phyloP scores from a whole-genome alignment of 1,284 basidiomycete species.

The Fomitopsis schrenkii region DNA sequence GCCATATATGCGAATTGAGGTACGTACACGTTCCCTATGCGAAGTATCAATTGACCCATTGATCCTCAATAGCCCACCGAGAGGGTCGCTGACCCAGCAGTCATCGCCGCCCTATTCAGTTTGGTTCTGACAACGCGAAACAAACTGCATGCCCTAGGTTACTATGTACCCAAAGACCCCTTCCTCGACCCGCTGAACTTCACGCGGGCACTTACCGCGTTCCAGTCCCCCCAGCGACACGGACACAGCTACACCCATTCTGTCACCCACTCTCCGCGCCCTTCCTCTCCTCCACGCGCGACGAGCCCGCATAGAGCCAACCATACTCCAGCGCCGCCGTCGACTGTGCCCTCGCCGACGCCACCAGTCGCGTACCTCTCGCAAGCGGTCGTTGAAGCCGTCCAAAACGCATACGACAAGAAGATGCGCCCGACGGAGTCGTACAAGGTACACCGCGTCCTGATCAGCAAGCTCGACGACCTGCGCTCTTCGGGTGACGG shows the following conservation, averaged over 20 bases:
- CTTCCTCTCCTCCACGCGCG: constrained; percentile 9
- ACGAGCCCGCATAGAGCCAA: constrained; percentile 13
- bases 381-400: constrained; percentile 42
- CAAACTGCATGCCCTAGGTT: constrained; percentile 53
- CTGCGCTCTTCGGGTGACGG: constrained; percentile 26
- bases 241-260: constrained; percentile 15
- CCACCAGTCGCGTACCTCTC: constrained; percentile 34
- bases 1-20: constrained; percentile 57
- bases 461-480: constrained; percentile 48
- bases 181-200: constrained; percentile 65
- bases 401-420: constrained; percentile 49
- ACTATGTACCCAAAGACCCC: constrained; percentile 67
- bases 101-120: constrained; percentile 65
- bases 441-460: constrained; percentile 57
- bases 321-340: not conserved
- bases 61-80: constrained; percentile 51
- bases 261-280: constrained; percentile 9
- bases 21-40: constrained; percentile 24
- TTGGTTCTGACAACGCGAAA: constrained; percentile 63
- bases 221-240: constrained; percentile 20
- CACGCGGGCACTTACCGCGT: constrained; percentile 22
- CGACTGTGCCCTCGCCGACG: constrained; percentile 2
- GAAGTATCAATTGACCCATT: not conserved
- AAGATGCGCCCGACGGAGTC: constrained; percentile 47
- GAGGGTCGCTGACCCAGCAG: constrained; percentile 64